A percentile compares a stretch with the other conserved stretches of the same genome.
These are phyloP conservation scores for Trichoderma arundinaceum DNA, from an alignment of 2,329 filamentous ascomycete genomes.

Conservation along the genomic window DNA sequence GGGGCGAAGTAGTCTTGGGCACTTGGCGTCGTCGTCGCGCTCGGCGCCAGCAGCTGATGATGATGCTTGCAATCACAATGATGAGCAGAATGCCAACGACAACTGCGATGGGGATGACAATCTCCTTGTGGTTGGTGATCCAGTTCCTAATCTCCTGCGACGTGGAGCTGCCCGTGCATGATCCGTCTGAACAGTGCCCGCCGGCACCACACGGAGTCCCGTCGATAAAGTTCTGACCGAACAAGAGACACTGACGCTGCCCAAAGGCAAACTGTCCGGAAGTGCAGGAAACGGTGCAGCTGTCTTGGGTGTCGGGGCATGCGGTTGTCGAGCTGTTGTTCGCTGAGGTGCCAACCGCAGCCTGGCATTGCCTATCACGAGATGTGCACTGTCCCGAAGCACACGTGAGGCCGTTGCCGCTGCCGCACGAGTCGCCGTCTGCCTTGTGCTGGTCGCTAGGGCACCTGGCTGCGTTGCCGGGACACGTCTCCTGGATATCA, in stretches of 20 bases:
- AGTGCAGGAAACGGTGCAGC: constrained; percentile 78
- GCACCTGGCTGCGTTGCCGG: constrained; percentile 73
- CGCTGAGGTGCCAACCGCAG: constrained; percentile 76
- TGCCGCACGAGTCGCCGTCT: constrained; percentile 75
- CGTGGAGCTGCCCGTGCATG: constrained; percentile 73
- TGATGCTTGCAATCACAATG: constrained; percentile 71
- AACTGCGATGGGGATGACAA: constrained; percentile 80
- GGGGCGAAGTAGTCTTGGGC: constrained; percentile 36
- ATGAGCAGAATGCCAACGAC: constrained; percentile 76
- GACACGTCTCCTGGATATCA: constrained; percentile 84
- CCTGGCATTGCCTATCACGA: constrained; percentile 85
- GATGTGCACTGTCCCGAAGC: constrained; percentile 95
- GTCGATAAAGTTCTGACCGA: constrained; percentile 92
- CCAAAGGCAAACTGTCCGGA: constrained; percentile 45
- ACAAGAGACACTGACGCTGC: constrained; percentile 66
- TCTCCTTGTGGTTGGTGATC: constrained; percentile 75
- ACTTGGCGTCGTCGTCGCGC: constrained; percentile 36
- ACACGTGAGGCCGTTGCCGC: constrained; percentile 73
- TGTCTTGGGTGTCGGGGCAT: constrained; percentile 59
- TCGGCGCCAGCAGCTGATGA: constrained; percentile 53
- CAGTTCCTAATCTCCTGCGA: constrained; percentile 74
- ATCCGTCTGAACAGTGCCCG: constrained; percentile 78
- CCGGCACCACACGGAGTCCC: constrained; percentile 84
- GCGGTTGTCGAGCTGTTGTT: constrained; percentile 78
- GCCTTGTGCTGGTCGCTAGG: constrained; percentile 72